Evolutionary conservation across 2,329 filamentous ascomycete genomes (phyloP).

Genomic region (Colletotrichum lini): DNA sequence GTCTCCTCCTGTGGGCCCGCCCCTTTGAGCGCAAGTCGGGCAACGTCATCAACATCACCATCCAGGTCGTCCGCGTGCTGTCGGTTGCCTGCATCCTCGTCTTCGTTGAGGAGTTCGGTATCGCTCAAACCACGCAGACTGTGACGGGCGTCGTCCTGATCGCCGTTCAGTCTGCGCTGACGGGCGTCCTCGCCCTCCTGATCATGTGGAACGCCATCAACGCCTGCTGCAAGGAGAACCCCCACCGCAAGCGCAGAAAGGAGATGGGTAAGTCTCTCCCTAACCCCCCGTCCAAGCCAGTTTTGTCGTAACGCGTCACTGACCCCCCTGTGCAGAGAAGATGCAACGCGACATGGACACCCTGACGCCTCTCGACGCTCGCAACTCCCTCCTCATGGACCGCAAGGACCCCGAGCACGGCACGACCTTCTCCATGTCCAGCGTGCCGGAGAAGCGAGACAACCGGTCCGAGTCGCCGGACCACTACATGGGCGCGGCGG

Average conservation of each 20-base stretch:
- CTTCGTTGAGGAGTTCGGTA: constrained; percentile 93
- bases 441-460: constrained; percentile 49
- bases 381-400: constrained; percentile 86
- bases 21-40: constrained; percentile 90
- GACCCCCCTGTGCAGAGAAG: constrained; percentile 72
- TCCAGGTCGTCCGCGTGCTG: constrained; percentile 89
- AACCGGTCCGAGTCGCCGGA: constrained; percentile 53
- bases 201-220: constrained; percentile 92
- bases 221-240: constrained; percentile 87
- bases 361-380: constrained; percentile 88
- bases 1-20: constrained; percentile 84
- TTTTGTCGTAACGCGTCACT: constrained; percentile 42
- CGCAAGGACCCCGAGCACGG: constrained; percentile 53
- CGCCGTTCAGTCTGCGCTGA: constrained; percentile 88
- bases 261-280: constrained; percentile 80
- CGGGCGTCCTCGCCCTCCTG: constrained; percentile 85
- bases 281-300: not conserved
- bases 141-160: constrained; percentile 94
- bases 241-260: constrained; percentile 89
- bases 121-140: constrained; percentile 93
- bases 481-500: constrained; percentile 46
- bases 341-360: constrained; percentile 82
- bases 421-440: constrained; percentile 60
- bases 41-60: constrained; percentile 94
- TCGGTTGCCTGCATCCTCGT: constrained; percentile 91